phyloP scores from a whole-genome alignment of 768 basidiomycete species.

The Naganishia vaughanmartiniae region DNA sequence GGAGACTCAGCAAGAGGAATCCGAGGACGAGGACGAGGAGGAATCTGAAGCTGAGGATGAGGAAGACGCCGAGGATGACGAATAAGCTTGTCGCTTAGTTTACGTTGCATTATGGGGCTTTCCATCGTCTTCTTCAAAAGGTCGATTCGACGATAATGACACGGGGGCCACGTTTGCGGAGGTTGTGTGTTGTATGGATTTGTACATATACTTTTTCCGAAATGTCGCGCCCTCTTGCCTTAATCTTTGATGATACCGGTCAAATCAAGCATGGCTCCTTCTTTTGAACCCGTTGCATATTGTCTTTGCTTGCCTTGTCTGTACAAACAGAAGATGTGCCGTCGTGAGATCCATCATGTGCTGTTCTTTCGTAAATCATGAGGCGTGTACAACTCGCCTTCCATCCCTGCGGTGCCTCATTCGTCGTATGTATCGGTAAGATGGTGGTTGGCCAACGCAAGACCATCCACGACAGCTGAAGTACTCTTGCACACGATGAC shows the following conservation, averaged over 20 bases:
- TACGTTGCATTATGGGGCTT: not conserved
- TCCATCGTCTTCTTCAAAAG: not conserved
- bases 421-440: too few species aligned
- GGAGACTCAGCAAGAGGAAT: conserved; percentile 48
- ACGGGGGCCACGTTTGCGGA: not conserved
- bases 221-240: conserved; percentile 3
- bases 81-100: conserved; percentile 19
- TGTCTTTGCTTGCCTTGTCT: not conserved
- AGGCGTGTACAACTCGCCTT: too few species aligned
- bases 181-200: conserved; percentile 20
- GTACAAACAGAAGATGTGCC: not conserved
- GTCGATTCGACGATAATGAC: not conserved
- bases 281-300: not conserved
- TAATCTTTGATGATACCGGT: conserved; percentile 21
- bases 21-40: conserved; percentile 46
- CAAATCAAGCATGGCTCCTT: not conserved
- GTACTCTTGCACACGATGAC: too few species aligned
- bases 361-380: too few species aligned
- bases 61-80: conserved; percentile 37
- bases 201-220: conserved; percentile 10
- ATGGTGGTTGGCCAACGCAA: too few species aligned
- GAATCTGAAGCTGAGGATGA: conserved; percentile 51
- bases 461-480: too few species aligned
- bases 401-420: too few species aligned
- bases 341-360: not conserved